These are phyloP conservation scores for Aspergillus texensis DNA, from an alignment of 2,329 filamentous ascomycete species.

Conservation along the genomic window DNA sequence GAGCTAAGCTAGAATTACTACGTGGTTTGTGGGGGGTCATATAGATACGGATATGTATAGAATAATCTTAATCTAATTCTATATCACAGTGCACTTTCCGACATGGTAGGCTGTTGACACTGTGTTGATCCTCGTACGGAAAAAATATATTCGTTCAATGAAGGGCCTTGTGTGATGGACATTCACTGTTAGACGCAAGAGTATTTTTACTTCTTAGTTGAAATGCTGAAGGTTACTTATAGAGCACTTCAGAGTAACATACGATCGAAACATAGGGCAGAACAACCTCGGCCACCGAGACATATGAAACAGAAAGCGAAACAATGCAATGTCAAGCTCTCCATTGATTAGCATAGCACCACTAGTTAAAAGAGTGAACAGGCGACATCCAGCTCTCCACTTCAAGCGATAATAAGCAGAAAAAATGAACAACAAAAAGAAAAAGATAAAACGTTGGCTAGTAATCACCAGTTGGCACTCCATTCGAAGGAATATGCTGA, in stretches of 20 bases:
- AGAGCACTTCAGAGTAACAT: too few species aligned
- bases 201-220: neutral
- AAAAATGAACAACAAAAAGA: neutral
- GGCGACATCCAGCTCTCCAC: neutral
- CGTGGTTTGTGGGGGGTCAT: neutral
- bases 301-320: too few species aligned
- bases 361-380: neutral
- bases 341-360: neutral
- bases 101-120: neutral
- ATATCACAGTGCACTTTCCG: neutral
- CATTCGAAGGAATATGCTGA: constrained; percentile 35
- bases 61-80: neutral
- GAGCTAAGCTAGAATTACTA: neutral
- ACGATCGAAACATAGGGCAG: too few species aligned
- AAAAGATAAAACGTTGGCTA: constrained; percentile 2
- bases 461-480: constrained; percentile 32
- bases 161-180: too few species aligned
- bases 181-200: neutral
- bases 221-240: too few species aligned
- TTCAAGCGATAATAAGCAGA: neutral
- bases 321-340: too few species aligned
- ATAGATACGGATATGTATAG: too few species aligned
- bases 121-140: neutral
- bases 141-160: too few species aligned
- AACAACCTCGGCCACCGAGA: too few species aligned